Conservation (phyloP, 179 eudicot species). For the Vitellaria paradoxa region DNA sequence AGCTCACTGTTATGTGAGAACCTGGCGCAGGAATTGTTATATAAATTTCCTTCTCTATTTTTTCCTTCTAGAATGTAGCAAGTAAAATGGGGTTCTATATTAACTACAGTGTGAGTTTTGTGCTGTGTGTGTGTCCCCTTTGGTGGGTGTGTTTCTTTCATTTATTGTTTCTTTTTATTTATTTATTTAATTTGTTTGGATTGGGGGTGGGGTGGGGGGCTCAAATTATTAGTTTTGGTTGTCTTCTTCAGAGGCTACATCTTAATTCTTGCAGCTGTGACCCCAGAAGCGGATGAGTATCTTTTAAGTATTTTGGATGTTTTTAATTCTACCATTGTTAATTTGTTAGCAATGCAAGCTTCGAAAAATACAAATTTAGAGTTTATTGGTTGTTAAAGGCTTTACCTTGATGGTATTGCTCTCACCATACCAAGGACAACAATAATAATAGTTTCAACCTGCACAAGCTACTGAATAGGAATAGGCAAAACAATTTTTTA, state of each 20-base stretch:
- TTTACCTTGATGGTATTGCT: neutral
- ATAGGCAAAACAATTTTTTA: neutral
- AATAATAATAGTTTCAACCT: neutral
- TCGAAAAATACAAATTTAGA: neutral
- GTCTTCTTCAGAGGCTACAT: neutral
- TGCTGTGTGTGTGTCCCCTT: neutral
- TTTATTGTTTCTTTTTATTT: no score
- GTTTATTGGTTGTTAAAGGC: neutral
- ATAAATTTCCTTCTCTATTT: neutral
- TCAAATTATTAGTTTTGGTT: no score
- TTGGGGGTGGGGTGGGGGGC: no score
- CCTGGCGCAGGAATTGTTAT: neutral
- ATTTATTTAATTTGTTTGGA: no score
- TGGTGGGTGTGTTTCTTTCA: neutral
- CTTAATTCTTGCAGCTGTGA: neutral
- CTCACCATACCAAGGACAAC: neutral
- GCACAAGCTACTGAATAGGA: no score
- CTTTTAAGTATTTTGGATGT: neutral
- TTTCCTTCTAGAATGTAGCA: neutral
- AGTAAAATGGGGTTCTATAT: neutral
- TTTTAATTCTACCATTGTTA: neutral
- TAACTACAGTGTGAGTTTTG: neutral
- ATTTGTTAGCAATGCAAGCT: neutral
- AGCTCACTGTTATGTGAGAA: neutral
- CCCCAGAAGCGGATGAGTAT: neutral